phyloP scores from a whole-genome alignment of 352 stramenopile genomes.

The Paralagenidium karlingii region DNA sequence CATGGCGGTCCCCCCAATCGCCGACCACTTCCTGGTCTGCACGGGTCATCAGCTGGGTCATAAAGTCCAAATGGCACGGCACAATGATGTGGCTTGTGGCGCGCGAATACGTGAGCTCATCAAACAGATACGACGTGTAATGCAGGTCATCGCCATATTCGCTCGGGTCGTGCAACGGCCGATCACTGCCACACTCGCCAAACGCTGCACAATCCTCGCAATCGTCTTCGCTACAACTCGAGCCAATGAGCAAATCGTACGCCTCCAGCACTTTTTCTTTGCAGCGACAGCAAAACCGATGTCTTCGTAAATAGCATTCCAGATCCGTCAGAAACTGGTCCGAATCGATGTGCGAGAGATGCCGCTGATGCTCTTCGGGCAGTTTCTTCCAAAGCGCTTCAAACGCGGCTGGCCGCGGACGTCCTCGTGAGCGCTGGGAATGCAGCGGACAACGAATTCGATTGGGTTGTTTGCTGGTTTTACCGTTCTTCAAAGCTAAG shows the following conservation, averaged over 20 bases:
- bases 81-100: conserved; percentile 73
- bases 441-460: conserved; percentile 64
- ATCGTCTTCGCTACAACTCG: conserved; percentile 75
- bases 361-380: conserved; percentile 56
- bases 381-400: conserved; percentile 70
- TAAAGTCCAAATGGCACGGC: conserved; percentile 76
- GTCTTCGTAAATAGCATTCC: conserved; percentile 68
- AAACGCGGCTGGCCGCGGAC: conserved; percentile 59
- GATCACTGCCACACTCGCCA: conserved; percentile 30
- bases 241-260: conserved; percentile 77
- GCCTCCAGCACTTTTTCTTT: conserved; percentile 83
- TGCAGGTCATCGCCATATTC: conserved; percentile 54
- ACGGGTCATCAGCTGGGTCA: conserved; percentile 73
- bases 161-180: conserved; percentile 5
- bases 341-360: conserved; percentile 78
- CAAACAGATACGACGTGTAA: conserved; percentile 79
- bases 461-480: conserved; percentile 9
- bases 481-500: conserved; percentile 29
- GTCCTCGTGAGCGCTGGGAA: conserved; percentile 52
- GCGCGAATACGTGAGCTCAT: conserved; percentile 73
- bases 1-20: conserved; percentile 73
- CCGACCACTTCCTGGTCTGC: conserved; percentile 74
- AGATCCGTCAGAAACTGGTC: conserved; percentile 79
- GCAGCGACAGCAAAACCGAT: conserved; percentile 80
- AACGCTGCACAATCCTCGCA: conserved; percentile 75